Conservation (phyloP, 2,329 filamentous ascomycete genomes). For the Aspergillus quadrilineatus region DNA sequence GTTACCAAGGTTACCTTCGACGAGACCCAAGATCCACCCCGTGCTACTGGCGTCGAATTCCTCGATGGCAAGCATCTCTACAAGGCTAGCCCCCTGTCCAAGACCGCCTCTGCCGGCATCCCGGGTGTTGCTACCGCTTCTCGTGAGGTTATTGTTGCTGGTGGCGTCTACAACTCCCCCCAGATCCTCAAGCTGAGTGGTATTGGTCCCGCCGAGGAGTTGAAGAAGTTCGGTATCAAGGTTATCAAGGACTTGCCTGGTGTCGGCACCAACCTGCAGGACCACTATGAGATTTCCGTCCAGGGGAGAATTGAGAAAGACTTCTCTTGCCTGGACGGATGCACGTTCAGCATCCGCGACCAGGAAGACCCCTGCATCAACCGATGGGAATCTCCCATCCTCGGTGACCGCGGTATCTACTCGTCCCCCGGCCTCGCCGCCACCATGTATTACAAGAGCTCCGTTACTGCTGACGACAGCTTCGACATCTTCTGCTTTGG, state of each 20-base stretch:
- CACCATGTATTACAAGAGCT: constrained; percentile 42
- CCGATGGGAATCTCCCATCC: constrained; percentile 43
- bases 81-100: constrained; percentile 44
- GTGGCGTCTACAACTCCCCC: constrained; percentile 62
- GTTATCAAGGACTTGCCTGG: constrained; percentile 58
- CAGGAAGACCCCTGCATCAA: constrained; percentile 45
- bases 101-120: background rate
- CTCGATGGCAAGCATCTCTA: constrained; percentile 50
- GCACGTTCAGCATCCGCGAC: constrained; percentile 29
- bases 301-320: constrained; percentile 42
- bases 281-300: constrained; percentile 47
- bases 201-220: constrained; percentile 57
- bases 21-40: constrained; percentile 34
- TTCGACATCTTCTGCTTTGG: constrained; percentile 58
- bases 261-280: constrained; percentile 64
- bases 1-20: constrained; percentile 51
- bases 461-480: constrained; percentile 43
- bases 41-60: constrained; percentile 52
- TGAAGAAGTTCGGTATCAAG: constrained; percentile 55
- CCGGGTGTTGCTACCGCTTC: constrained; percentile 43
- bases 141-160: constrained; percentile 49
- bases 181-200: constrained; percentile 66
- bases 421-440: constrained; percentile 55
- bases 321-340: constrained; percentile 33
- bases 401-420: constrained; percentile 43